A percentile compares a stretch with the other conserved stretches of the same genome.
phyloP scores from a whole-genome alignment of 2,329 filamentous ascomycete species.

The Colletotrichum sp. region DNA sequence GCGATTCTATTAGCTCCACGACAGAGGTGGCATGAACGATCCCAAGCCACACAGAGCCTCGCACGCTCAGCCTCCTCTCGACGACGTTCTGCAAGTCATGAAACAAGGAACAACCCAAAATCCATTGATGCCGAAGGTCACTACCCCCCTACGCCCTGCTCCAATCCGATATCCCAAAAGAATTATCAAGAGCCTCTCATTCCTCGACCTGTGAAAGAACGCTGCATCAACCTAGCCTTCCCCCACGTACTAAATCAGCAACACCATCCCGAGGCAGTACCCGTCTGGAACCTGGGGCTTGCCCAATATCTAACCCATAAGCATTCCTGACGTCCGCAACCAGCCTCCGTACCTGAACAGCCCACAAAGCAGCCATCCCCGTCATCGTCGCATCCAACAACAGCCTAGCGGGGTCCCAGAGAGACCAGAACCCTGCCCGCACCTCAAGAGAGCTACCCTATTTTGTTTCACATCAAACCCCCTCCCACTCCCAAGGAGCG shows the following conservation, averaged over 20 bases:
- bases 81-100: no score
- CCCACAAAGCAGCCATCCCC: not conserved
- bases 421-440: not conserved
- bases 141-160: no score
- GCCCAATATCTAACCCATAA: not conserved
- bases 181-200: no score
- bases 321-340: not conserved
- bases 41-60: not conserved
- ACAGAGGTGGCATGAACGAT: not conserved
- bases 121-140: no score
- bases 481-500: not conserved
- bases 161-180: no score
- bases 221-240: no score
- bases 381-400: not conserved
- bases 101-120: no score
- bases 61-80: not conserved
- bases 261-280: no score
- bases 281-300: not conserved
- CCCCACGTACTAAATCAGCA: no score
- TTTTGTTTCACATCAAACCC: not conserved
- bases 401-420: not conserved
- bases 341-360: not conserved
- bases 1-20: not conserved
- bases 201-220: no score
- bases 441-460: not conserved